Evolutionary conservation across 2,329 filamentous ascomycete species (phyloP).

Genomic region (Cordyceps cicadae): DNA sequence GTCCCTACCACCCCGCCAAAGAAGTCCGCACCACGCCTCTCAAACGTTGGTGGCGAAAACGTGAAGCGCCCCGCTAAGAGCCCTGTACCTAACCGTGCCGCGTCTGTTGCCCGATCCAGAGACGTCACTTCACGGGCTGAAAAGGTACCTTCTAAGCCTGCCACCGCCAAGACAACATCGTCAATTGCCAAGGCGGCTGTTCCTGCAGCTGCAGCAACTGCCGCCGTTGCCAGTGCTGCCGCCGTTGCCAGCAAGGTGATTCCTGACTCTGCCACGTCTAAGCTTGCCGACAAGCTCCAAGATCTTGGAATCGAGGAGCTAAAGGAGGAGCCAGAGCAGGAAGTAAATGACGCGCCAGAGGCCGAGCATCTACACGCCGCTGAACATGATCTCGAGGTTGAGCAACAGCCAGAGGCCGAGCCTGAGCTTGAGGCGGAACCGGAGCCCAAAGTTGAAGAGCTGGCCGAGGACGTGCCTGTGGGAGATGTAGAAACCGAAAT

Average conservation of each 20-base stretch:
- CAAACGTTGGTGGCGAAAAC: not conserved
- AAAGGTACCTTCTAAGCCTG: not conserved
- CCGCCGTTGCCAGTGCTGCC: not conserved
- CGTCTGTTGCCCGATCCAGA: slow-evolving; percentile 1
- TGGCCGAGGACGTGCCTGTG: not conserved
- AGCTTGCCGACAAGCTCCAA: slow-evolving; percentile 6
- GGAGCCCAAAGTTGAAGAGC: slow-evolving; percentile 9
- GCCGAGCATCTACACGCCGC: not conserved
- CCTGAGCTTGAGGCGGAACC: not conserved
- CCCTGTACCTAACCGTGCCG: slow-evolving; percentile 11
- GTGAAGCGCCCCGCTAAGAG: slow-evolving; percentile 18
- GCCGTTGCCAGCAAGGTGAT: not conserved
- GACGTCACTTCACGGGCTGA: slow-evolving; percentile 1
- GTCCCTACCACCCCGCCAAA: slow-evolving; percentile 39
- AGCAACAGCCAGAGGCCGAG: slow-evolving; percentile 4
- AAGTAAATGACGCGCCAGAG: not conserved
- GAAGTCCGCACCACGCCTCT: slow-evolving; percentile 21
- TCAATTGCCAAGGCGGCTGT: not conserved
- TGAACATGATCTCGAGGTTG: not conserved
- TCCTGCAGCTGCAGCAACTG: not conserved
- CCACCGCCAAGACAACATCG: not conserved
- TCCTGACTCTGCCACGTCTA: not conserved
- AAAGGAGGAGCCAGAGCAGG: not conserved
- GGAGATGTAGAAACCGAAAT: not conserved
- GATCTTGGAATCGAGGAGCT: not conserved